These are phyloP conservation scores for Penicillium simplicissimum DNA, from an alignment of 495 filamentous ascomycete species.

Conservation along the genomic window DNA sequence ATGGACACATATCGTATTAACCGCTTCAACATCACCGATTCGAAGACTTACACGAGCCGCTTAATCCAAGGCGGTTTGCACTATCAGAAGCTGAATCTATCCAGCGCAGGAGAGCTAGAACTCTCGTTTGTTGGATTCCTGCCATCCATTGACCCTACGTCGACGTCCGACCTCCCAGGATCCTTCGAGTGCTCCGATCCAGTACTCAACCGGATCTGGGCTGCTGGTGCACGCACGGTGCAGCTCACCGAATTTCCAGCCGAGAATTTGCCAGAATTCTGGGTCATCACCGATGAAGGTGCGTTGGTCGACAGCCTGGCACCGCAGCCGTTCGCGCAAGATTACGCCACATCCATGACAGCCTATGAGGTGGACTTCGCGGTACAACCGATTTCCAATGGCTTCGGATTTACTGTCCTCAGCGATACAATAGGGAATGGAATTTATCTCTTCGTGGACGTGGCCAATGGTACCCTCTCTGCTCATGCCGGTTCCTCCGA, in stretches of 20 bases:
- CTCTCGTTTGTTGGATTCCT: constrained; percentile 17
- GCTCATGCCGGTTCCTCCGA: constrained; percentile 16
- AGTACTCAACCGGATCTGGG: constrained; percentile 19
- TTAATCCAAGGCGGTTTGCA: constrained; percentile 25
- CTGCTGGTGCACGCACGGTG: constrained; percentile 21
- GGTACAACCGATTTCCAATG: constrained; percentile 14
- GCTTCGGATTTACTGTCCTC: constrained; percentile 25
- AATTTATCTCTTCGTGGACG: constrained; percentile 23
- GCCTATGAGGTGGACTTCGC: constrained; percentile 9
- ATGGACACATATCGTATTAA: constrained; percentile 29
- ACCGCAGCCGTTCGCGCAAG: constrained; percentile 16
- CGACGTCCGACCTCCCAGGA: constrained; percentile 15
- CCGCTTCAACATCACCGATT: constrained; percentile 19
- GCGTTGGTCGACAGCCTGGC: constrained; percentile 21
- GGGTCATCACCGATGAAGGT: constrained; percentile 20
- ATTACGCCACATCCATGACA: constrained; percentile 10
- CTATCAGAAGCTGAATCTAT: constrained; percentile 28
- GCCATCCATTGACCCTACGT: constrained; percentile 14
- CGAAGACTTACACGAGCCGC: constrained; percentile 13
- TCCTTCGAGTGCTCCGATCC: constrained; percentile 23
- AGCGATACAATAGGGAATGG: constrained; percentile 20
- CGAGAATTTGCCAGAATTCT: constrained; percentile 20
- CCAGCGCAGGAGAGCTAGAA: constrained; percentile 18
- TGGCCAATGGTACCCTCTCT: constrained; percentile 15
- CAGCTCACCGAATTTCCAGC: constrained; percentile 22